Evolutionary conservation across 2,329 filamentous ascomycete genomes (phyloP), one percentile per base, ranked within the genome.

Genomic region (Colletotrichum kahawae): DNA sequence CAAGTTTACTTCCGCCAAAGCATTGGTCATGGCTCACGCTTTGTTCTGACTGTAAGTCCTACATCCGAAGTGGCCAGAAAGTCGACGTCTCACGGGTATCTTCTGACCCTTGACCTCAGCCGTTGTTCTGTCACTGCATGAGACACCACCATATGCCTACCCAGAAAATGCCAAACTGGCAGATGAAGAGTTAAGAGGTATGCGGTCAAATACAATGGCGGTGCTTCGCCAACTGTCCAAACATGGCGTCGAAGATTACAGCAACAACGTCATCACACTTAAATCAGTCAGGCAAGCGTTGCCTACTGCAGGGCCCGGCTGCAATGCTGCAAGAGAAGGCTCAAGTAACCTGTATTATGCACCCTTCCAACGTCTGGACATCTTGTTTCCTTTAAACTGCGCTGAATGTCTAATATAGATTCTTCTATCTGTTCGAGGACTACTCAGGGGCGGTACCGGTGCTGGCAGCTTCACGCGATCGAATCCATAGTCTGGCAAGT

Each of bases 21-120:
- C 85, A 86, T 65, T 95, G 93, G 93, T 92, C 92, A 24, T 95
- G 93, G 94, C 86, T 95, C 7, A 84, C 94, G 5, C 82, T 95
- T 10, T 94, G 91, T 77, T 87, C 92, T 77, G 93, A 95, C 79
- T 87, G 90, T 90, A 85, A 9, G 85, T 78, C 18, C 10, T 31
- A 4, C 48, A 21, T 16, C 31, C 14, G 27, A 13, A 31, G 18
- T 21, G 12, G 18, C 5, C 16, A 12, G 7, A 27, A 34, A 24
- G 5, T 21, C 29, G 12, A 71, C 4, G 7, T 16, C 27, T 66
- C 10, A 16, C 34, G n/a, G 73, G 79, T 14, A 16, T 78, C 68
- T 38, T 59, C 82, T 64, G 81, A 67, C 5, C 21, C 14, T 14
- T 38, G 10, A 12, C 43, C n/a, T 7, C 67, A 91, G 92, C 91